These are phyloP conservation scores for Alternaria alternata DNA, from an alignment of 2,329 filamentous ascomycete species.

Conservation along the genomic window DNA sequence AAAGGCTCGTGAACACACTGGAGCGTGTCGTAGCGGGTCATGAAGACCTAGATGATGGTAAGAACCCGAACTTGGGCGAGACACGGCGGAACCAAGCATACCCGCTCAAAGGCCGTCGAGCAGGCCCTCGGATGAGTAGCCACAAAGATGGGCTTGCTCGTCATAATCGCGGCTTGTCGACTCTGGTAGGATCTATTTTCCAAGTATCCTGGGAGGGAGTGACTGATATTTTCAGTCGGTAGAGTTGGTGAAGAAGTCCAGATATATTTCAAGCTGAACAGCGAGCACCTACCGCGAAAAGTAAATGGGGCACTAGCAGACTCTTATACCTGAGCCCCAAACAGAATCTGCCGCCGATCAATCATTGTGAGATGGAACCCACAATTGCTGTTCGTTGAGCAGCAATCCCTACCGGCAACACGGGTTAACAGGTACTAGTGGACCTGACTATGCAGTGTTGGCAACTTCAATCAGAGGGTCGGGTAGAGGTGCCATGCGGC, in stretches of 20 bases:
- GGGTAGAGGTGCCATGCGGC: conserved; percentile 12
- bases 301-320: conserved; percentile 31
- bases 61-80: conserved; percentile 6
- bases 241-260: conserved; percentile 21
- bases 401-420: conserved; percentile 18
- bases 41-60: conserved; percentile 71
- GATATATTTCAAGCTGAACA: conserved; percentile 41
- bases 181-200: conserved; percentile 30
- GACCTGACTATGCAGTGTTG: conserved; percentile 20
- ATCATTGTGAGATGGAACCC: conserved; percentile 22
- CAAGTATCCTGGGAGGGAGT: conserved; percentile 30
- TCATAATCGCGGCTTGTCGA: conserved; percentile 61
- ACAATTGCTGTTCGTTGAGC: conserved; percentile 38
- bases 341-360: conserved; percentile 15
- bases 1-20: conserved; percentile 94
- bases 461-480: conserved; percentile 21
- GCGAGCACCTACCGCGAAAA: conserved; percentile 30
- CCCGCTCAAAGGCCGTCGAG: conserved; percentile 96
- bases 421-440: conserved; percentile 31
- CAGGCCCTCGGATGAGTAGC: conserved; percentile 94
- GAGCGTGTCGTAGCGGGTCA: conserved; percentile 85
- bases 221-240: conserved; percentile 1
- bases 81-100: conserved; percentile 54
- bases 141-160: conserved; percentile 84
- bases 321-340: conserved; percentile 29